Percentiles rank a stretch among this genome's conserved stretches.
phyloP scores from a whole-genome alignment of 441 rosid genomes.

The Gossypium schwendimanii region DNA sequence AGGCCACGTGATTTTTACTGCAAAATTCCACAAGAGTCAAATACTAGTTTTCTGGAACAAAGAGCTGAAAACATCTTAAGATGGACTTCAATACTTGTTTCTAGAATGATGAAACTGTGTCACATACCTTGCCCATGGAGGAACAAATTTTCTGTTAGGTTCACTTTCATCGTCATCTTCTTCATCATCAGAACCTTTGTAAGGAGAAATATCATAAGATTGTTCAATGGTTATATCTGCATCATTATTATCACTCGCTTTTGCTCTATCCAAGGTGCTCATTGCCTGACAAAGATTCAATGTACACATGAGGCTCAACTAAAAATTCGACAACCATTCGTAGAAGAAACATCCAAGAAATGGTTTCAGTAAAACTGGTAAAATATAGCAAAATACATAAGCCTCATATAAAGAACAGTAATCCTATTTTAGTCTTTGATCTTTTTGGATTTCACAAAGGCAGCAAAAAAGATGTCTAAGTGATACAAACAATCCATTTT shows the following conservation, averaged over 20 bases:
- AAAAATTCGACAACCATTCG: not conserved
- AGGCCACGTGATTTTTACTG: slow-evolving; percentile 52
- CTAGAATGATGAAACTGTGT: not conserved
- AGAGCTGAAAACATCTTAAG: not conserved
- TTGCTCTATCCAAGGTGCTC: slow-evolving; percentile 24
- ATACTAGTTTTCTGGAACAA: not conserved
- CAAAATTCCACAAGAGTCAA: slow-evolving; percentile 9
- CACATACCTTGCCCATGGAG: slow-evolving; percentile 82
- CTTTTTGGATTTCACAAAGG: not conserved
- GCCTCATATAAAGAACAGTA: not conserved
- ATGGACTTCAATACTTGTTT: not conserved
- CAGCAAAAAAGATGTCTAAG: not conserved
- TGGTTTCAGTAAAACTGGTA: not conserved
- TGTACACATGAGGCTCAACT: slow-evolving; percentile 10
- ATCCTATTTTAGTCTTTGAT: too few relatives aligned
- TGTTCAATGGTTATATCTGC: slow-evolving; percentile 31
- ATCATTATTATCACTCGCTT: slow-evolving; percentile 10
- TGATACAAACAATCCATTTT: not conserved
- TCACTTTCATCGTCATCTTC: slow-evolving; percentile 40
- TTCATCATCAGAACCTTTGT: slow-evolving; percentile 83
- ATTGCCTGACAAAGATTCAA: slow-evolving; percentile 30
- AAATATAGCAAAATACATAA: not conserved
- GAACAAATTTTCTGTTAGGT: slow-evolving; percentile 53
- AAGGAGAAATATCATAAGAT: slow-evolving; percentile 89
- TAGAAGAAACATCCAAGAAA: not conserved